Evolutionary conservation across 352 stramenopile species (phyloP).

Genomic region (Phytophthora multivora): DNA sequence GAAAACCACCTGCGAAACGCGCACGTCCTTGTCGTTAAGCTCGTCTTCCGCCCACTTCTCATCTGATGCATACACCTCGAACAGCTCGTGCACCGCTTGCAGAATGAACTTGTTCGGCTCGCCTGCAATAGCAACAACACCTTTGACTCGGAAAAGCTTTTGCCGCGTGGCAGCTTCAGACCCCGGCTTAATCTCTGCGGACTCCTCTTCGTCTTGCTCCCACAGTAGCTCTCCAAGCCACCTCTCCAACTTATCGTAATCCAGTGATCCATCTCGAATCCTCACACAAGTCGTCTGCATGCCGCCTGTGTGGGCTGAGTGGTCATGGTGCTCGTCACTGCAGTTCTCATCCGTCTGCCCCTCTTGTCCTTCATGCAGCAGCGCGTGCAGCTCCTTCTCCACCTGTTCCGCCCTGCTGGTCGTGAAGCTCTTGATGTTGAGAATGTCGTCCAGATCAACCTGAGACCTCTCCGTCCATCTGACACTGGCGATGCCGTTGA

Average conservation of each 20-base stretch:
- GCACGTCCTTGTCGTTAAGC: constrained; percentile 5
- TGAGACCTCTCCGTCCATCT: constrained; percentile 64
- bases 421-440: constrained; percentile 85
- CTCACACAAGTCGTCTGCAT: constrained; percentile 76
- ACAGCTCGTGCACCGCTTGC: constrained; percentile 84
- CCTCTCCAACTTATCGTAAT: constrained; percentile 64
- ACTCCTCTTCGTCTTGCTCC: constrained; percentile 47
- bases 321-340: constrained; percentile 17
- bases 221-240: constrained; percentile 76
- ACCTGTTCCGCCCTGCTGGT: constrained; percentile 64
- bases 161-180: constrained; percentile 20
- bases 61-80: constrained; percentile 73
- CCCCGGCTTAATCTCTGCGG: constrained; percentile 6
- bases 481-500: constrained; percentile 78
- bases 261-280: constrained; percentile 42
- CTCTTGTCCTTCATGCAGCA: constrained; percentile 23
- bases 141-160: constrained; percentile 80
- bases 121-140: constrained; percentile 56
- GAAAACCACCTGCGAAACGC: constrained; percentile 66
- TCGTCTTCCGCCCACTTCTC: constrained; percentile 48
- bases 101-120: constrained; percentile 76
- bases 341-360: constrained; percentile 24
- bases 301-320: constrained; percentile 54
- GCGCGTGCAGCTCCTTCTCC: constrained; percentile 42
- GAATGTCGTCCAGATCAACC: constrained; percentile 70